phyloP scores from a whole-genome alignment of 352 stramenopile genomes.

The Plasmopara viticola region DNA sequence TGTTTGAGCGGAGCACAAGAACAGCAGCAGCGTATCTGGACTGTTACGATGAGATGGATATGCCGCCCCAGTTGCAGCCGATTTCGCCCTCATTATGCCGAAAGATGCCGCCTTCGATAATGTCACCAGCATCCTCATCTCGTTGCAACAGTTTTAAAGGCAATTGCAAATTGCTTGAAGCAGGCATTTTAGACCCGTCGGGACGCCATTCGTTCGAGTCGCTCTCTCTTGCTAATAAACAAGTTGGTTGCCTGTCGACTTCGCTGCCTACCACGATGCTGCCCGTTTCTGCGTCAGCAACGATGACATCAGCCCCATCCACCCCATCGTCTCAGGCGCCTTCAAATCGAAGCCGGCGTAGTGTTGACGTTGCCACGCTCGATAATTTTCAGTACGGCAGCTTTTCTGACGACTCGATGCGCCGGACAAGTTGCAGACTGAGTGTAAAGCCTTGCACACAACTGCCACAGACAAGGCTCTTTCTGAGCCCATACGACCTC shows the following conservation, averaged over 20 bases:
- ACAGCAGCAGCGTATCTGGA: slow-evolving; percentile 20
- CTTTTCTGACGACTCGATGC: slow-evolving; percentile 16
- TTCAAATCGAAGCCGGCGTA: slow-evolving; percentile 9
- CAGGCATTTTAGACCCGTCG: too few relatives aligned
- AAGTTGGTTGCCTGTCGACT: too few relatives aligned
- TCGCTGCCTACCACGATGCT: too few relatives aligned
- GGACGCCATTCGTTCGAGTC: too few relatives aligned
- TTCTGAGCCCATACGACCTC: background rate
- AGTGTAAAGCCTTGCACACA: slow-evolving; percentile 7
- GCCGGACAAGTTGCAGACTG: slow-evolving; percentile 8
- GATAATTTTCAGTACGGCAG: slow-evolving; percentile 14
- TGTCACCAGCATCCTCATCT: slow-evolving; percentile 14
- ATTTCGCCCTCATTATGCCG: slow-evolving; percentile 17
- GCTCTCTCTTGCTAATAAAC: too few relatives aligned
- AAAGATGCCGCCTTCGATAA: slow-evolving; percentile 5
- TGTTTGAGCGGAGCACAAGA: slow-evolving; percentile 32
- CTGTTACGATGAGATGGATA: slow-evolving; percentile 35
- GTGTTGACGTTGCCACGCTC: slow-evolving; percentile 2
- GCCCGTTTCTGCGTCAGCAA: too few relatives aligned
- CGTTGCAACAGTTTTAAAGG: too few relatives aligned
- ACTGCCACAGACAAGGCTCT: slow-evolving; percentile 1
- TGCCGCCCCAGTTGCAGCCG: slow-evolving; percentile 24
- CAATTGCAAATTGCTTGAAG: too few relatives aligned
- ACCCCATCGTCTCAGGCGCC: background rate
- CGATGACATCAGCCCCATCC: background rate